phyloP scores from a whole-genome alignment of 2,329 filamentous ascomycete species.

The Rhynchosporium graminicola region DNA sequence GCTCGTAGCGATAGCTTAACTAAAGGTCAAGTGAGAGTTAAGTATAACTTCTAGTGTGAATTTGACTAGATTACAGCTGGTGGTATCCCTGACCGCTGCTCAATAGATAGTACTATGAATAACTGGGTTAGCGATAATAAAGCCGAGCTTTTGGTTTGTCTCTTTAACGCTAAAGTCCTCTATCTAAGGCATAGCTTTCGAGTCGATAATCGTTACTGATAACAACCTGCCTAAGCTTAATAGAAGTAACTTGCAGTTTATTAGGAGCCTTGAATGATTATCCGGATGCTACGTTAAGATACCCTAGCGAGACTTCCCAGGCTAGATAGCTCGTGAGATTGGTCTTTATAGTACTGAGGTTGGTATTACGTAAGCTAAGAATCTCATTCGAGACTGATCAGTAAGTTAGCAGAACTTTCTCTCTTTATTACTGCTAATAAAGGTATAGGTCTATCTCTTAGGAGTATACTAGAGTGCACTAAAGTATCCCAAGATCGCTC shows the following conservation, averaged over 20 bases:
- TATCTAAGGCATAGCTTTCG: neutral
- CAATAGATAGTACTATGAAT: neutral
- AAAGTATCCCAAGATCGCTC: too few relatives aligned
- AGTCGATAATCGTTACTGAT: neutral
- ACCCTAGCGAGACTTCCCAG: neutral
- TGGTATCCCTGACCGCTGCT: neutral
- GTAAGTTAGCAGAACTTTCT: neutral
- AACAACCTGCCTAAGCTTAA: constrained; percentile 1
- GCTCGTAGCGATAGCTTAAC: constrained; percentile 7
- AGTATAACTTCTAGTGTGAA: constrained; percentile 1
- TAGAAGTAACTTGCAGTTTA: neutral
- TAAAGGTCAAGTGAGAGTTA: constrained; percentile 1
- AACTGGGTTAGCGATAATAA: constrained; percentile 2
- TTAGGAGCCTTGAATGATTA: neutral
- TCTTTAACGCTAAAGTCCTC: neutral
- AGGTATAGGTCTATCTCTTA: neutral
- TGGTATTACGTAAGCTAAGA: neutral
- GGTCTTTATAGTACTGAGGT: neutral
- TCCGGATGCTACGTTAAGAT: constrained; percentile 8
- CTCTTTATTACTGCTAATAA: neutral
- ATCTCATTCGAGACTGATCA: neutral
- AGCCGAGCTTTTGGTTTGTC: constrained; percentile 8
- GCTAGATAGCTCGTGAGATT: neutral
- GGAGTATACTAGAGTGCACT: too few relatives aligned
- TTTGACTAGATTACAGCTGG: constrained; percentile 1